These are phyloP conservation scores for Trametes versicolor DNA, from an alignment of 1,284 basidiomycete genomes.

Conservation along the genomic window DNA sequence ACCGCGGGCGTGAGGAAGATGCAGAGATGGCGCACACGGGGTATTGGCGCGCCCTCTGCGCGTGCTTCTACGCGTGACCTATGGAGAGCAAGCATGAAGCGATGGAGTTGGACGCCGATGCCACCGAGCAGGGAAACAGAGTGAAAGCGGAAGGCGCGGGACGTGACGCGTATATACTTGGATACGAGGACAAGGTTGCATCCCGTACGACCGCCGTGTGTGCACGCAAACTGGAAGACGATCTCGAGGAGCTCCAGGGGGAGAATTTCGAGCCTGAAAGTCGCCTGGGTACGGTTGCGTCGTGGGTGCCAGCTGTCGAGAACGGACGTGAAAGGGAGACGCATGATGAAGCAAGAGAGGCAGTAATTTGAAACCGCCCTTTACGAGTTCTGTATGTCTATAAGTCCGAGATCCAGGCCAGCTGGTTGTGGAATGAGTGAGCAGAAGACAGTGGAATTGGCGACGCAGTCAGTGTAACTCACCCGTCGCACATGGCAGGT, in stretches of 20 bases:
- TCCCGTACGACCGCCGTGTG: conserved; percentile 9
- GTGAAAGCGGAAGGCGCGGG: conserved; percentile 14
- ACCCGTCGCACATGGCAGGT: too few relatives aligned
- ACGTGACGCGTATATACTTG: conserved; percentile 4
- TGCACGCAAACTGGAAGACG: conserved; percentile 14
- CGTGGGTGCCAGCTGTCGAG: neutral
- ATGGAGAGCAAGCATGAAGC: conserved; percentile 6
- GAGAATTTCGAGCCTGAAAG: neutral
- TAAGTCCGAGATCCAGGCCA: too few relatives aligned
- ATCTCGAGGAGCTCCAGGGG: conserved; percentile 13
- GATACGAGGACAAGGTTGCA: conserved; percentile 17
- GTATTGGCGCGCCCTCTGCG: neutral
- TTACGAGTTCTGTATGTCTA: too few relatives aligned
- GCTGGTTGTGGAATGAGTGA: too few relatives aligned
- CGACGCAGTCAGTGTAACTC: too few relatives aligned
- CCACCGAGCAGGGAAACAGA: conserved; percentile 19
- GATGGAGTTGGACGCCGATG: neutral
- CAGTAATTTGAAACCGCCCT: too few relatives aligned
- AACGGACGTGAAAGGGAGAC: neutral
- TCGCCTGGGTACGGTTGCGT: neutral
- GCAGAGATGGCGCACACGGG: conserved; percentile 21
- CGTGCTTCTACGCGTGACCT: conserved; percentile 2
- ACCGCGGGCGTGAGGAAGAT: conserved; percentile 4
- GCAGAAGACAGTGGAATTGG: too few relatives aligned
- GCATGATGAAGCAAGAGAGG: too few relatives aligned